These are phyloP conservation scores for Angomonas desouzai DNA, from an alignment of 208 protist genomes.

Conservation along the genomic window DNA sequence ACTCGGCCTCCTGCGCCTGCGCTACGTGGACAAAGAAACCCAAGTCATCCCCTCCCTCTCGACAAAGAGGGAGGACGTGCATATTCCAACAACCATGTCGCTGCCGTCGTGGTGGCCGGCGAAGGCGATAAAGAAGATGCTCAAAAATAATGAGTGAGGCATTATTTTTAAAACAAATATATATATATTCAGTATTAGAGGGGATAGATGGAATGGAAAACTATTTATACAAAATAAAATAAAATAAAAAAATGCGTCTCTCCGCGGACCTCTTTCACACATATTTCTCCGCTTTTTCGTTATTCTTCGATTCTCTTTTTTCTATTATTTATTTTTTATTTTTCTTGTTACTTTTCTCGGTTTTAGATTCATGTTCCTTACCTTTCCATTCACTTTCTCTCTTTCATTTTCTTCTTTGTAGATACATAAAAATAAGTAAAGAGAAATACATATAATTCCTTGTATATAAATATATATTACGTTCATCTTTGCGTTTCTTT, in stretches of 20 bases:
- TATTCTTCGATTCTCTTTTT: too few relatives aligned
- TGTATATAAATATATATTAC: slow-evolving; percentile 14
- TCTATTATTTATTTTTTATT: too few relatives aligned
- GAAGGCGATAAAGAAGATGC: slow-evolving; percentile 65
- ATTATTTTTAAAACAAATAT: background rate
- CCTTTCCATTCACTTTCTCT: background rate
- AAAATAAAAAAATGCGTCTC: too few relatives aligned
- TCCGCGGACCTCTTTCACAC: too few relatives aligned
- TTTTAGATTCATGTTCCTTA: slow-evolving; percentile 2
- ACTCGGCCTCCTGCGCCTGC: slow-evolving; percentile 66
- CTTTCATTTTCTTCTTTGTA: background rate
- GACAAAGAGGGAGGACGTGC: background rate
- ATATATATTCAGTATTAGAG: background rate
- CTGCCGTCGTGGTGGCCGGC: slow-evolving; percentile 76
- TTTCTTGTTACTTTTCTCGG: too few relatives aligned
- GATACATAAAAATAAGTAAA: slow-evolving; percentile 9
- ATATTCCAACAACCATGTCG: slow-evolving; percentile 31
- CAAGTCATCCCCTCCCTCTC: slow-evolving; percentile 32
- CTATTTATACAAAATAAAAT: too few relatives aligned
- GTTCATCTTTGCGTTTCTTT: slow-evolving; percentile 5
- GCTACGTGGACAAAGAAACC: slow-evolving; percentile 59
- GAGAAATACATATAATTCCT: background rate
- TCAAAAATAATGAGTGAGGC: slow-evolving; percentile 40
- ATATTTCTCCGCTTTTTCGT: too few relatives aligned
- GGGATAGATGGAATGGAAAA: too few relatives aligned